Conservation (phyloP, 2,329 filamentous ascomycete genomes). For the Fusarium succisae region DNA sequence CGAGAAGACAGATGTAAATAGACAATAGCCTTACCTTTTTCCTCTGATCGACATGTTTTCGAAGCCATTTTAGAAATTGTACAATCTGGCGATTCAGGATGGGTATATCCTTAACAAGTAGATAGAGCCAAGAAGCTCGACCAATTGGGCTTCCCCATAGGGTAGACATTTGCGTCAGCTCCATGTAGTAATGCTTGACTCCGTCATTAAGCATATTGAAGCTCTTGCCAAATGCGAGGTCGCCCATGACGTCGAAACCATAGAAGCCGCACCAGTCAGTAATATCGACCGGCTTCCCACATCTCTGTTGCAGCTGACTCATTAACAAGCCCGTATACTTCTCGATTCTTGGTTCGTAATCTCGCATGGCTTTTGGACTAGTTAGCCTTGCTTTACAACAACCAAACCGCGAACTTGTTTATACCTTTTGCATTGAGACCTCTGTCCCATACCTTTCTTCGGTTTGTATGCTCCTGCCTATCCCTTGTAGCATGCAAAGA, state of each 20-base stretch:
- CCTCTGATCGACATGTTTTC: not conserved
- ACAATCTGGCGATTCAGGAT: not conserved
- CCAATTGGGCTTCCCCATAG: not conserved
- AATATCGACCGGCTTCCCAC: not conserved
- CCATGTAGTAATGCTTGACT: not conserved
- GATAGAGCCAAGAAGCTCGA: not conserved
- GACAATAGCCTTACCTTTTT: not conserved
- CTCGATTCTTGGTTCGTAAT: not conserved
- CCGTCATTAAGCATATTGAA: not conserved
- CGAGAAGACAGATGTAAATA: not conserved
- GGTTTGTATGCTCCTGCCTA: not conserved
- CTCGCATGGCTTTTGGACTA: not conserved
- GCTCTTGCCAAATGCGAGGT: not conserved
- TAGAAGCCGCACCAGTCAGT: not conserved
- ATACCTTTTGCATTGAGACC: not conserved
- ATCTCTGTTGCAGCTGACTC: not conserved
- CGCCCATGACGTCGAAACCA: not conserved
- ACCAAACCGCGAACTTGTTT: fast-evolving
- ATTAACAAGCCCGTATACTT: not conserved
- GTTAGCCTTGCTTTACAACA: not conserved
- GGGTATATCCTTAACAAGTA: not conserved
- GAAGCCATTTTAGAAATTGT: not conserved
- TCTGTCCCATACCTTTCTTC: not conserved
- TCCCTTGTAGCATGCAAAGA: not conserved
- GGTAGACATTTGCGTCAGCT: not conserved